A percentile compares a stretch with the other conserved stretches of the same genome.
These are phyloP conservation scores for Acidomyces sp. DNA, from an alignment of 495 filamentous ascomycete genomes.

Conservation along the genomic window DNA sequence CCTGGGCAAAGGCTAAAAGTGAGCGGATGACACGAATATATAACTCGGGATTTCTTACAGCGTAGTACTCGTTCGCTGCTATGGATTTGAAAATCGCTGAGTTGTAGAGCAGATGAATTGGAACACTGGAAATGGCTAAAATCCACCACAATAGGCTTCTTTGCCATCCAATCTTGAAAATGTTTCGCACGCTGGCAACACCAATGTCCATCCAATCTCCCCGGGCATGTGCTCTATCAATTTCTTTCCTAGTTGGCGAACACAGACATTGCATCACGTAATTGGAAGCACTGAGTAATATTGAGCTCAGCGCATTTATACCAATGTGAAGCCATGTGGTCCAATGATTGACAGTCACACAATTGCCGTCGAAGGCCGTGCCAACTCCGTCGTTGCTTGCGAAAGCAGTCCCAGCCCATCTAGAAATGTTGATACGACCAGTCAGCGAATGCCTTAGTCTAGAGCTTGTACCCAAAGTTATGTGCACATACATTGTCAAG, in stretches of 20 bases:
- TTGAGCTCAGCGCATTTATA: conserved; percentile 15
- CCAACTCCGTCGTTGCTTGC: not conserved
- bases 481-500: not conserved
- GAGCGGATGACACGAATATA: too few relatives aligned
- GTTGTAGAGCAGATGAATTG: conserved; percentile 23
- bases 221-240: conserved; percentile 18
- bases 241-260: conserved; percentile 16
- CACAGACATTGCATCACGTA: conserved; percentile 17
- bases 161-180: conserved; percentile 7
- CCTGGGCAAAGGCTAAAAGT: too few relatives aligned
- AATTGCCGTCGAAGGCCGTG: conserved; percentile 8
- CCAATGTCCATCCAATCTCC: conserved; percentile 19
- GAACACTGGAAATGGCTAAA: conserved; percentile 10
- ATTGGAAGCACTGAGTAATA: conserved; percentile 16
- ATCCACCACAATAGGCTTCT: conserved; percentile 6
- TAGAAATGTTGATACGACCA: not conserved
- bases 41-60: too few relatives aligned
- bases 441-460: not conserved
- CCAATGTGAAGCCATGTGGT: conserved; percentile 8
- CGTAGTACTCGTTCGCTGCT: conserved; percentile 31
- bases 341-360: conserved; percentile 1
- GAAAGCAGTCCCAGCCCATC: not conserved
- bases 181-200: conserved; percentile 11
- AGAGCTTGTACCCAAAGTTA: conserved; percentile 2
- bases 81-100: conserved; percentile 23